Evolutionary conservation across 2,329 filamentous ascomycete species (phyloP), one percentile per base, ranked within the genome.

Genomic region (Penicillium fuscoglaucum): DNA sequence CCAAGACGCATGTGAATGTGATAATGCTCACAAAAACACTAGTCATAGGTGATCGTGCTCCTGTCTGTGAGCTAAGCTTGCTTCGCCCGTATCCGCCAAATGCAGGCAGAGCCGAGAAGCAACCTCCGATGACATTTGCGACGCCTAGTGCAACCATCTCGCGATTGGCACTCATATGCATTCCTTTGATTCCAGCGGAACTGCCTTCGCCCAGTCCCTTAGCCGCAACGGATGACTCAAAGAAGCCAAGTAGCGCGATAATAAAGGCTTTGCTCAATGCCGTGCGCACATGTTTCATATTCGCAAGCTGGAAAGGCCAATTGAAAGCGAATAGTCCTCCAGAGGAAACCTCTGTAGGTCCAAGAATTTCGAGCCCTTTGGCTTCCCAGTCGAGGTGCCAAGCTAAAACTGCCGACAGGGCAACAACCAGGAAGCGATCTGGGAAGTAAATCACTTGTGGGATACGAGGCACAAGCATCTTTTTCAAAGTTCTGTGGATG

Each of bases 31-130:
- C 78, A 50, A 98, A 86, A 39, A 99, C 85, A 62, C 90, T 96
- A 76, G 90, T 95, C 90, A 98, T 96, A 0, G 93, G 93, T 1
- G 90, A 97, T 73, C 88, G 90, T 31, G 91, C 93, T 37, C 95
- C 95, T 1, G 95, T 98, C 50, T 90, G 90, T 64, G 88, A 88
- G 78, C 97, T 98, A 65, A 99, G 90, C 75, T 98, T 98, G 76
- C 92, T 97, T 72, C 95, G 84, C 10, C 93, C 95, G 71, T 99
- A 99, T 9, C 95, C 95, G 19, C 95, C 95, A 80, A 99, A 99
- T 0, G 91, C 90, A 7, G 95, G 95, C 24, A 99, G 81, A 21
- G 91, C 88, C 87, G 93, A 92, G 77, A 98, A 98, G 70, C 92
- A 90, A 2, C 91, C 90, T 9, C 93, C 93, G 4, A 96, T 79